phyloP scores from a whole-genome alignment of 768 basidiomycete genomes.

The Lactarius pseudohatsudake region DNA sequence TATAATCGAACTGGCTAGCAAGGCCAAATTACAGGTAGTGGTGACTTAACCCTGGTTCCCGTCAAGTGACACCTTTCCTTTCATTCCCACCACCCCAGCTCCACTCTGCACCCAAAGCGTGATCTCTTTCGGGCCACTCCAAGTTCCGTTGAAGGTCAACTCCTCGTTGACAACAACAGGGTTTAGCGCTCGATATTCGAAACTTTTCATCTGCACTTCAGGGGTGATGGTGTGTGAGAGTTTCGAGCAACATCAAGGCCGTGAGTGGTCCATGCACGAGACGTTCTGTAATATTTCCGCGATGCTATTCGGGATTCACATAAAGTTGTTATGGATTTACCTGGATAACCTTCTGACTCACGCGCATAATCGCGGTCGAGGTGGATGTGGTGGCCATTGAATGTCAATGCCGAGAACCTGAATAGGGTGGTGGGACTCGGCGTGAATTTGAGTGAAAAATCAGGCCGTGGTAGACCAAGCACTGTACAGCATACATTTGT shows the following conservation, averaged over 20 bases:
- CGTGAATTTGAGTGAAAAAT: constrained; percentile 64
- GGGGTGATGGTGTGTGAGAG: constrained; percentile 54
- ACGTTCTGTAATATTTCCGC: constrained; percentile 48
- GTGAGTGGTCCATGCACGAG: constrained; percentile 86
- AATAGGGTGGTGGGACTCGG: constrained; percentile 75
- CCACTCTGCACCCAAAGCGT: constrained; percentile 61
- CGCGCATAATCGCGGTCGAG: constrained; percentile 74
- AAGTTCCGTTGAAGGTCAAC: constrained; percentile 49
- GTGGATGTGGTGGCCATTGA: constrained; percentile 85
- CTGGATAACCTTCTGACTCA: constrained; percentile 68
- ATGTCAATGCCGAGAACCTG: constrained; percentile 83
- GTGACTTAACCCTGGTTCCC: constrained; percentile 6
- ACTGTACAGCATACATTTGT: constrained; percentile 40
- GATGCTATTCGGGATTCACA: neutral
- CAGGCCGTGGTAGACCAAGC: constrained; percentile 47
- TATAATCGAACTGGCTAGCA: neutral
- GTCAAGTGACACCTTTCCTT: constrained; percentile 42
- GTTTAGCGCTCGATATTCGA: constrained; percentile 71
- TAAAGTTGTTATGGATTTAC: constrained; percentile 37
- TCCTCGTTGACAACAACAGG: constrained; percentile 55
- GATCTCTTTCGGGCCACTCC: constrained; percentile 41
- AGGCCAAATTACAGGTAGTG: neutral
- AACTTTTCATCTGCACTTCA: constrained; percentile 45
- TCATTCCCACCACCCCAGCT: constrained; percentile 67
- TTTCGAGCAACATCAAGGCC: constrained; percentile 75